These are phyloP conservation scores for Taphrina populina DNA, from an alignment of 1,139 yeast species.

Conservation along the genomic window DNA sequence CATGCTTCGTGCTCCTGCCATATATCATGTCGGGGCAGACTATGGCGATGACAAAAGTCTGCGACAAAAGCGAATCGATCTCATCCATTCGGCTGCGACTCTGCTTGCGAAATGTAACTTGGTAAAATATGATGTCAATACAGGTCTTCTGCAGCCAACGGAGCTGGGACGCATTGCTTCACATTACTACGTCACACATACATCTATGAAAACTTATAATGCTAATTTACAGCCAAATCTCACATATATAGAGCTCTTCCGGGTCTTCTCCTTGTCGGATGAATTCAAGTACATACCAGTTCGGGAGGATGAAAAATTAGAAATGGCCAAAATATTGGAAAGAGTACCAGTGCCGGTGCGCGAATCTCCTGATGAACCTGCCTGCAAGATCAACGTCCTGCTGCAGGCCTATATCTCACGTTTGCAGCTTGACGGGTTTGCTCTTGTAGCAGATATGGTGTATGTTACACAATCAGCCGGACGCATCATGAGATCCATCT, in stretches of 20 bases:
- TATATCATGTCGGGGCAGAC: conserved; percentile 74
- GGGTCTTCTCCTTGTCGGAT: conserved; percentile 74
- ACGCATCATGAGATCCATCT: conserved; percentile 78
- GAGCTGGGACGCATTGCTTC: conserved; percentile 85
- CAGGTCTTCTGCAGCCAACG: conserved; percentile 59
- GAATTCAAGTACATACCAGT: conserved; percentile 84
- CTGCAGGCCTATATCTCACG: conserved; percentile 82
- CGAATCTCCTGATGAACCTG: conserved; percentile 67
- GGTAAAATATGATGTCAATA: conserved; percentile 53
- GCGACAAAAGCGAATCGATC: conserved; percentile 58
- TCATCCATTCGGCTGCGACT: conserved; percentile 73
- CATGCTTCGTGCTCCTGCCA: conserved; percentile 68
- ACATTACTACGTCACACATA: conserved; percentile 74
- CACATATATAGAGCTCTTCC: conserved; percentile 69
- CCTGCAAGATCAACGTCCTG: conserved; percentile 75
- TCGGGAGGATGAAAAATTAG: conserved; percentile 82
- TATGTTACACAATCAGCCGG: conserved; percentile 93
- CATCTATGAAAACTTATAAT: conserved; percentile 64
- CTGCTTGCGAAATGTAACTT: conserved; percentile 58
- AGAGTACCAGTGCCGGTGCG: conserved; percentile 83
- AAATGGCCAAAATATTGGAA: conserved; percentile 66
- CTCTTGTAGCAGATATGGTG: conserved; percentile 88
- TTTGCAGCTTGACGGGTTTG: conserved; percentile 78
- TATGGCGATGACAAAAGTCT: conserved; percentile 56
- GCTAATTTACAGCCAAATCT: conserved; percentile 59